Conservation (phyloP, 164 flowering plant genomes). For the Pachysandra terminalis region DNA sequence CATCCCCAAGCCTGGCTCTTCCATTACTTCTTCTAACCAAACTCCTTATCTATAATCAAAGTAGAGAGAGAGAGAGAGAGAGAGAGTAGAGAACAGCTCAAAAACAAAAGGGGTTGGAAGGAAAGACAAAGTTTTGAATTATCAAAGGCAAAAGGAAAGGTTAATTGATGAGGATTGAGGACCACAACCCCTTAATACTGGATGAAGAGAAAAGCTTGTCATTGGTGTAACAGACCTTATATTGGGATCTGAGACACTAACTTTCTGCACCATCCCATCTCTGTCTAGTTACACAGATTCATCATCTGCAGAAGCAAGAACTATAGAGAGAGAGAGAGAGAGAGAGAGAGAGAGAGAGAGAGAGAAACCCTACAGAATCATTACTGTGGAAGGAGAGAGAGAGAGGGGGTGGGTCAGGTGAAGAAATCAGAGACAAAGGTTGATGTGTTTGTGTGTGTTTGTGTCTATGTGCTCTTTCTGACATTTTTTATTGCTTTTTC, state of each 20-base stretch:
- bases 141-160: background rate
- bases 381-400: slow-evolving; percentile 20
- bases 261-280: slow-evolving; percentile 42
- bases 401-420: too few species aligned
- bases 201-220: too few species aligned
- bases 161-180: slow-evolving; percentile 12
- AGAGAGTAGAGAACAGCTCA: background rate
- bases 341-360: slow-evolving; percentile 1
- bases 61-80: background rate
- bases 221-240: slow-evolving; percentile 23
- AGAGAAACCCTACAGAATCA: slow-evolving; percentile 21
- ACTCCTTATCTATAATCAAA: background rate
- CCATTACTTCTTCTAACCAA: slow-evolving; percentile 27
- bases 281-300: slow-evolving; percentile 22
- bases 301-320: slow-evolving; percentile 16
- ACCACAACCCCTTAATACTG: slow-evolving; percentile 14
- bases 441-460: too few species aligned
- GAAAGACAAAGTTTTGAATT: too few species aligned
- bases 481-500: slow-evolving; percentile 9
- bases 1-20: slow-evolving; percentile 45
- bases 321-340: slow-evolving; percentile 22
- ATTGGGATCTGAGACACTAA: slow-evolving; percentile 49
- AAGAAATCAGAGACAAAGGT: slow-evolving; percentile 9
- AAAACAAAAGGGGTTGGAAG: too few species aligned
- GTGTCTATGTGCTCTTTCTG: too few species aligned